A percentile compares a stretch with the other conserved stretches of the same genome.
These are phyloP conservation scores for Metarhizium anisopliae DNA, from an alignment of 2,329 filamentous ascomycete species.

Conservation along the genomic window DNA sequence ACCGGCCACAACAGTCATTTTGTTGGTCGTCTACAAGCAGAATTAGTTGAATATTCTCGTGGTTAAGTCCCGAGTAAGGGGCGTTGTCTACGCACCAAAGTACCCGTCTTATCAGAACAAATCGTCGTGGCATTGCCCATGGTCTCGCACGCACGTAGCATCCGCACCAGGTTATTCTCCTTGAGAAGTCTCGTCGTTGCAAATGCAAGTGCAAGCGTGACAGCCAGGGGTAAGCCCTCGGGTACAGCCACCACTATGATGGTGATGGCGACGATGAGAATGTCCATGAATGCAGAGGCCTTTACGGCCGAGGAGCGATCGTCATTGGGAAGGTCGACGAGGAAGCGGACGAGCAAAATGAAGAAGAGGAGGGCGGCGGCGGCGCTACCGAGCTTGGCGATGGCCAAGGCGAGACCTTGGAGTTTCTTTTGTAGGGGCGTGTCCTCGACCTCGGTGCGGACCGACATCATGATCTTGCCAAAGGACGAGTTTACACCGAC, in stretches of 20 bases:
- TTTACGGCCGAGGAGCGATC: constrained; percentile 43
- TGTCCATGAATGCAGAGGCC: constrained; percentile 47
- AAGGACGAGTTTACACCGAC: constrained; percentile 47
- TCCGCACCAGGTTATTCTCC: constrained; percentile 60
- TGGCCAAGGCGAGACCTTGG: constrained; percentile 23
- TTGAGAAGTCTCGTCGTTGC: constrained; percentile 61
- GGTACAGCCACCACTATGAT: constrained; percentile 60
- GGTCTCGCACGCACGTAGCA: constrained; percentile 60
- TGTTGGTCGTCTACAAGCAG: constrained; percentile 15
- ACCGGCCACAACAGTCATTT: constrained; percentile 18
- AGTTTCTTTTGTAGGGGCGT: constrained; percentile 49
- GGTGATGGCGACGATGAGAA: constrained; percentile 57
- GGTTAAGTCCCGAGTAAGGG: not conserved
- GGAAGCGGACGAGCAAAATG: constrained; percentile 70
- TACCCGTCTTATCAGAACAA: constrained; percentile 54
- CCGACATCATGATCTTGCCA: constrained; percentile 47
- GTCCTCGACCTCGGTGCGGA: constrained; percentile 39
- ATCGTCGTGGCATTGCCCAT: constrained; percentile 68
- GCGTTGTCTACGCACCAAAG: constrained; percentile 12
- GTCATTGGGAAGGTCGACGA: constrained; percentile 50
- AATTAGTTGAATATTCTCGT: not conserved
- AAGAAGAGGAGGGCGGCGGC: constrained; percentile 67
- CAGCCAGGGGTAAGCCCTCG: constrained; percentile 57
- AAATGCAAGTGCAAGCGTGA: constrained; percentile 59
- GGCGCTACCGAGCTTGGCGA: constrained; percentile 43